Evolutionary conservation across 371 early-diverging fungal species (phyloP).

Genomic region (Phascolomyces articulosus): DNA sequence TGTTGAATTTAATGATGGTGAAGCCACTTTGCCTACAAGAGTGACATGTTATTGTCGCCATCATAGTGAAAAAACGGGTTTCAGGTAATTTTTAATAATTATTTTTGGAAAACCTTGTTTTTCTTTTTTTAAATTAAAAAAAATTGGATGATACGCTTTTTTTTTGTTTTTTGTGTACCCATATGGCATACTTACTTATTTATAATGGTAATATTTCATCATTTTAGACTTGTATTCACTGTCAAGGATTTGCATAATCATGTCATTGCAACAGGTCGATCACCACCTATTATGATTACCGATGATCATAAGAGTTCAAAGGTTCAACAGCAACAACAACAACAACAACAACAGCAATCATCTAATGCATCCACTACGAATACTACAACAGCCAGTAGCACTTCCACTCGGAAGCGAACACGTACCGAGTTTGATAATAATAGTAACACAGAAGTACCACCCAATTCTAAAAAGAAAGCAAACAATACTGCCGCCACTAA

Average conservation of each 20-base stretch:
- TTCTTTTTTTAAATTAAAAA: not conserved
- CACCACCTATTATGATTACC: slow-evolving; percentile 87
- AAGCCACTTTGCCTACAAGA: slow-evolving; percentile 76
- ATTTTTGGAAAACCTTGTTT: not conserved
- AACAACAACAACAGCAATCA: slow-evolving; percentile 18
- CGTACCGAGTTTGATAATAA: slow-evolving; percentile 39
- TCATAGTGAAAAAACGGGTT: slow-evolving; percentile 88
- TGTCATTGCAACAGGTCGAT: slow-evolving; percentile 72
- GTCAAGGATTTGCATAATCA: slow-evolving; percentile 60
- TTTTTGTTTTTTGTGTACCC: too few relatives aligned
- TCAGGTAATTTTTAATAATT: slow-evolving; percentile 47
- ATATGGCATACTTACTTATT: not conserved
- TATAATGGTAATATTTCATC: not conserved
- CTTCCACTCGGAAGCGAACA: slow-evolving; percentile 29
- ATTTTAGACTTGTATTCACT: slow-evolving; percentile 64
- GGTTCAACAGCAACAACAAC: slow-evolving; percentile 36
- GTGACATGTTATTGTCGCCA: slow-evolving; percentile 88
- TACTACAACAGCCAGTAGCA: slow-evolving; percentile 21
- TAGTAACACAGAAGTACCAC: slow-evolving; percentile 21
- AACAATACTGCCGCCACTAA: not conserved
- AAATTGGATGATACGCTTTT: not conserved
- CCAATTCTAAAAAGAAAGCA: slow-evolving; percentile 19
- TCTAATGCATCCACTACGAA: slow-evolving; percentile 22
- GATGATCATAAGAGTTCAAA: slow-evolving; percentile 88
- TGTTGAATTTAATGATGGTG: slow-evolving; percentile 77